Evolutionary conservation across 2,329 filamentous ascomycete species (phyloP).

Genomic region (Zelopaecilomyces penicillatus): DNA sequence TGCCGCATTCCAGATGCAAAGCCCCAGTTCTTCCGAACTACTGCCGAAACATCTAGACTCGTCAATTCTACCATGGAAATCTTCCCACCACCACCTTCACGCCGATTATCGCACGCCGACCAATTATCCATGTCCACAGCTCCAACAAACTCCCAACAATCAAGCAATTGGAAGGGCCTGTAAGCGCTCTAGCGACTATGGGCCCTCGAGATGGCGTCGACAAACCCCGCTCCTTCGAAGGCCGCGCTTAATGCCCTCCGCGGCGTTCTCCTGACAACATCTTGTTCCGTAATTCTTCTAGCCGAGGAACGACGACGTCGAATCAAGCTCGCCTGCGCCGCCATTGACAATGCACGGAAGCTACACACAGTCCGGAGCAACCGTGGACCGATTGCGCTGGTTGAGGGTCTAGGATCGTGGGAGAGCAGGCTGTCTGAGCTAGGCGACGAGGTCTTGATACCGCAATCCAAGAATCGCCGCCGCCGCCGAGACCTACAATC

Average conservation of each 20-base stretch:
- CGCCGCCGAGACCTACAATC: constrained; percentile 14
- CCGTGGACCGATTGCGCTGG: constrained; percentile 20
- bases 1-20: no score
- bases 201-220: constrained; percentile 34
- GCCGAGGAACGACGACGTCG: constrained; percentile 49
- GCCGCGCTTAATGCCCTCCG: constrained; percentile 47
- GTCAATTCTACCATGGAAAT: no score
- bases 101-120: no score
- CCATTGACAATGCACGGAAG: constrained; percentile 45
- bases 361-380: constrained; percentile 32
- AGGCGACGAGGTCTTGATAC: constrained; percentile 17
- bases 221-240: constrained; percentile 44
- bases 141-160: no score
- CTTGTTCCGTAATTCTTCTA: constrained; percentile 46
- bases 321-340: constrained; percentile 41
- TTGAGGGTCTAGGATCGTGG: constrained; percentile 15
- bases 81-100: no score
- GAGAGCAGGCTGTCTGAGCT: constrained; percentile 13
- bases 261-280: constrained; percentile 47
- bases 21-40: constrained; percentile 5
- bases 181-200: constrained; percentile 13
- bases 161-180: not conserved
- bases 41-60: constrained; percentile 5
- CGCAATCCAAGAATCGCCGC: constrained; percentile 19
- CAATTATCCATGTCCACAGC: no score